Percentiles rank a stretch among this genome's conserved stretches.
Evolutionary conservation across 345 rosid species (phyloP).

Genomic region (Eucalyptus sp.): DNA sequence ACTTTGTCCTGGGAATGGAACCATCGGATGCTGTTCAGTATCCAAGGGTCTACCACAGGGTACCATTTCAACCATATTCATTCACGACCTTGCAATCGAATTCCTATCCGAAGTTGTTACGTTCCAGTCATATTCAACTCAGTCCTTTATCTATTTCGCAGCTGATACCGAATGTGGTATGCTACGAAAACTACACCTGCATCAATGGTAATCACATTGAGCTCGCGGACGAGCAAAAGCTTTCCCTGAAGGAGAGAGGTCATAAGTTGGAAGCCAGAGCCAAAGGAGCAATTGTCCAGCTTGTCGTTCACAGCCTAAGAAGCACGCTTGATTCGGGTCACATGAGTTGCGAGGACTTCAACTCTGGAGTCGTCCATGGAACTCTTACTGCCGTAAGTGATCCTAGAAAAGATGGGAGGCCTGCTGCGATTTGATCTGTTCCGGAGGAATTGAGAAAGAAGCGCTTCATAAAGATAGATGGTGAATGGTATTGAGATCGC

Average conservation of each 20-base stretch:
- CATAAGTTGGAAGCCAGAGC: slow-evolving; percentile 38
- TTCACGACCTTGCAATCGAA: neutral
- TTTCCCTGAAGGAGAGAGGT: slow-evolving; percentile 41
- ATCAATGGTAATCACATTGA: slow-evolving; percentile 70
- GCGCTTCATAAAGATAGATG: neutral
- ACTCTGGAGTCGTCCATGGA: slow-evolving; percentile 20
- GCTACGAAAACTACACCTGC: slow-evolving; percentile 65
- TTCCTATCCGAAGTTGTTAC: neutral
- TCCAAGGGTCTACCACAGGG: slow-evolving; percentile 79
- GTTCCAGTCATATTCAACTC: neutral
- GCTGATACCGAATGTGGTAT: slow-evolving; percentile 63
- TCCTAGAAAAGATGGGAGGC: slow-evolving; percentile 82
- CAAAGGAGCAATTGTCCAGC: slow-evolving; percentile 65
- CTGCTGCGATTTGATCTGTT: slow-evolving; percentile 53
- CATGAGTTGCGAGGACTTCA: slow-evolving; percentile 11
- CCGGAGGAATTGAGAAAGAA: neutral
- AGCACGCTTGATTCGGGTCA: slow-evolving; percentile 11
- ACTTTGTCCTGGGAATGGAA: slow-evolving; percentile 61
- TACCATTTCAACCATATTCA: neutral
- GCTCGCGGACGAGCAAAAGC: slow-evolving; percentile 31
- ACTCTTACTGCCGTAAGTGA: slow-evolving; percentile 72
- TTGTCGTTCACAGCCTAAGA: slow-evolving; percentile 46
- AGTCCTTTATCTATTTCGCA: slow-evolving; percentile 10
- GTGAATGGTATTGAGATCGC: neutral
- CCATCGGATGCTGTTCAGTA: slow-evolving; percentile 67